Base-by-base conservation (phyloP, 176 grass and related monocot species). In the Oryza australiensis region DNA sequence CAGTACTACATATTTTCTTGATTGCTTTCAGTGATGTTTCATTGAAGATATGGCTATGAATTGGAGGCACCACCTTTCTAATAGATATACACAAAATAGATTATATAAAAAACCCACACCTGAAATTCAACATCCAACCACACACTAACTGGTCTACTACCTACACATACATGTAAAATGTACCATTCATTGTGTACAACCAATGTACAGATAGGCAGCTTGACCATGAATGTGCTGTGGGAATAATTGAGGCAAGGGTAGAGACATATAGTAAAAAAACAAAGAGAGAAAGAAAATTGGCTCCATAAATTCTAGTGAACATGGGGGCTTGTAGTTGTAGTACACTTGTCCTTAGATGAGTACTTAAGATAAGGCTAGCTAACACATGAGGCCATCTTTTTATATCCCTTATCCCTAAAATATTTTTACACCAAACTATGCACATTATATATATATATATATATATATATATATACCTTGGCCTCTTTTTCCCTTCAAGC, bases 291-390 rank as follows among this genome's bases (percentile, higher is more conserved):
- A 68, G 0, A 70, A 76, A 76, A 48, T 57, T 38, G 23, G 59
- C 12, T 24, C 40, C 43, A 64, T 73, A 79, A 80, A 79, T 57
- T 84, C 64, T 51, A 76, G 33, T 28, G 88, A 72, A 92, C 84
- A 55, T 78, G 72, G 74, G 73, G 63, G 27, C 28, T n/a, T 78
- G 74, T 45, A 82, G 77, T 48, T 85, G 79, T 66, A 77, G 51
- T 82, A 74, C 86, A 55, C 67, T 64, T 83, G 86, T 86, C 75
- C 65, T 92, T 89, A 41, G 77, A 80, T 73, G 49, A 80, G 74
- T 76, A 80, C 69, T 75, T 65, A 66, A 82, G 85, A 85, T 90
- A 93, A 86, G 69, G 82, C 82, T 82, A 74, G 80, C 62, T 80
- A 77, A 12, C 86, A 80, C 64, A 80, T 43, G 71, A 77, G 81